Percentiles rank a stretch among this genome's conserved stretches.
These are phyloP conservation scores for Nemania bipapillata DNA, from an alignment of 2,329 filamentous ascomycete genomes.

Conservation along the genomic window DNA sequence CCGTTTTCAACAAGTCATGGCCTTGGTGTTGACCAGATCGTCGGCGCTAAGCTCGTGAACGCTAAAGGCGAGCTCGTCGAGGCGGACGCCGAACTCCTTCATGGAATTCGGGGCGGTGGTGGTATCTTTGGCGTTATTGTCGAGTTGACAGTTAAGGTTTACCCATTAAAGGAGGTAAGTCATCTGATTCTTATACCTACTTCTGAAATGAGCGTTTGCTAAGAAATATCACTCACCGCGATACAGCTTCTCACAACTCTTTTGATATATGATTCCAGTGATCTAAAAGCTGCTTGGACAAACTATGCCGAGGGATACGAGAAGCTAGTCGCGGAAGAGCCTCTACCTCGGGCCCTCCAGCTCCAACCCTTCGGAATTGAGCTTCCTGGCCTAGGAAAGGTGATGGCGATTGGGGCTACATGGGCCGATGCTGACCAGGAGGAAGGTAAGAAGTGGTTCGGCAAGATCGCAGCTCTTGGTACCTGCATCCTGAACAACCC, in stretches of 20 bases:
- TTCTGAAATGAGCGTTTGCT: neutral
- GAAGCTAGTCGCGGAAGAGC: conserved; percentile 21
- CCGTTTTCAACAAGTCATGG: conserved; percentile 50
- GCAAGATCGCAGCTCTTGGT: conserved; percentile 30
- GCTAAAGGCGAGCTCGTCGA: conserved; percentile 52
- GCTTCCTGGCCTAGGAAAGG: conserved; percentile 47
- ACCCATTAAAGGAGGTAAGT: conserved; percentile 50
- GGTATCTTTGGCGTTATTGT: conserved; percentile 56
- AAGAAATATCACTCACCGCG: neutral
- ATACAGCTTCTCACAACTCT: conserved; percentile 22
- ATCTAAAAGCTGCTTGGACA: conserved; percentile 43
- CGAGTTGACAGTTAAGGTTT: conserved; percentile 56
- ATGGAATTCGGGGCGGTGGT: conserved; percentile 55
- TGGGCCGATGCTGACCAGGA: conserved; percentile 52
- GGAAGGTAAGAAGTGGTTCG: conserved; percentile 38
- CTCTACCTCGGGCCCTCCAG: conserved; percentile 24
- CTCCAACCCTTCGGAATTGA: conserved; percentile 50
- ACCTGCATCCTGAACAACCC: conserved; percentile 37
- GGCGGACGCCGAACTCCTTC: conserved; percentile 53
- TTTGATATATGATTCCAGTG: conserved; percentile 50
- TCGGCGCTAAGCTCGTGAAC: conserved; percentile 55
- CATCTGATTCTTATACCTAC: neutral
- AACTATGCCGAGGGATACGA: conserved; percentile 32
- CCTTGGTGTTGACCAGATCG: conserved; percentile 54
- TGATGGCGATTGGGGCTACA: conserved; percentile 46